Evolutionary conservation across 768 basidiomycete genomes (phyloP).

Genomic region (Neoboletus brunneissimus): DNA sequence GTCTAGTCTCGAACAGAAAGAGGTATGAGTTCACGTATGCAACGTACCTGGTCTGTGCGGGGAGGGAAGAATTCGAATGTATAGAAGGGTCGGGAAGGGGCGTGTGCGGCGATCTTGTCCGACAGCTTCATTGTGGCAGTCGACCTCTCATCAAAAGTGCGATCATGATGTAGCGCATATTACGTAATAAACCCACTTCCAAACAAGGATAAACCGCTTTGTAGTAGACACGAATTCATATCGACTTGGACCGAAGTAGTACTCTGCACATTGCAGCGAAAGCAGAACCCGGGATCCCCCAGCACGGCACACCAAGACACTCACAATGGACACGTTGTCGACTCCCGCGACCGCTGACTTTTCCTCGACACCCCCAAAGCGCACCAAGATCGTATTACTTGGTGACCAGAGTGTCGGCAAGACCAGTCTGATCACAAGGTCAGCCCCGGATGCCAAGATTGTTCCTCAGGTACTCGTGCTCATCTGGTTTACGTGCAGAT

Average conservation of each 20-base stretch:
- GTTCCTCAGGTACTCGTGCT: not conserved
- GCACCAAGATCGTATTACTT: slow-evolving; percentile 93
- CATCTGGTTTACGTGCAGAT: slow-evolving; percentile 45
- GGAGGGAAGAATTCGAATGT: slow-evolving; percentile 98
- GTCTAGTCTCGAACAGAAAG: slow-evolving; percentile 9
- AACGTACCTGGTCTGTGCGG: slow-evolving; percentile 76
- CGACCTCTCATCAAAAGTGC: not conserved
- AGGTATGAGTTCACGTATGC: not conserved
- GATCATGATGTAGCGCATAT: not conserved
- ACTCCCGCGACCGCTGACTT: slow-evolving; percentile 80
- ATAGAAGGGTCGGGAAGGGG: slow-evolving; percentile 64
- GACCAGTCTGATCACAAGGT: slow-evolving; percentile 97
- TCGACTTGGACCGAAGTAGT: slow-evolving; percentile 10
- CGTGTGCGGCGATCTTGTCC: slow-evolving; percentile 56
- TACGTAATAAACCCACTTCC: slow-evolving; percentile 7
- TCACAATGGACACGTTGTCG: slow-evolving; percentile 48
- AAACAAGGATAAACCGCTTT: slow-evolving; percentile 29
- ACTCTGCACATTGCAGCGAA: not conserved
- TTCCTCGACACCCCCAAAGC: slow-evolving; percentile 85
- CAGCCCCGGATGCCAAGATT: slow-evolving; percentile 24
- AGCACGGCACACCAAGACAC: not conserved
- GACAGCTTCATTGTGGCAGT: slow-evolving; percentile 60
- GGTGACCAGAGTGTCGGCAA: slow-evolving; percentile 99
- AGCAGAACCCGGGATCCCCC: not conserved
- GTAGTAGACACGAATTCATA: not conserved